Evolutionary conservation across 2,329 filamentous ascomycete genomes (phyloP), one percentile per base, ranked within the genome.

Genomic region (Tolypocladium cylindrosporum): DNA sequence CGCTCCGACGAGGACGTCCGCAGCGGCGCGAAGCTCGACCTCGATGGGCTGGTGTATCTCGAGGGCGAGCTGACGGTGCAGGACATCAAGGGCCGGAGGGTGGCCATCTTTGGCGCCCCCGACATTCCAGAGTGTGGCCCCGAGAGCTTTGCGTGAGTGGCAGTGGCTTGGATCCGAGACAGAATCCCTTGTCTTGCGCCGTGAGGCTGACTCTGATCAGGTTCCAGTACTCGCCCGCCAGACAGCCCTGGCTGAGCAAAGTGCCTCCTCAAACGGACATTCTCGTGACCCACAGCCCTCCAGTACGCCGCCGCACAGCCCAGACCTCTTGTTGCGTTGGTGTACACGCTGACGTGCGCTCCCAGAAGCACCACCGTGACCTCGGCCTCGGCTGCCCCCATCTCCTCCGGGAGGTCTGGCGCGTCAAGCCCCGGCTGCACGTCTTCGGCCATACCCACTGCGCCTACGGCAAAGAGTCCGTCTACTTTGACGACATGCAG

Each of bases 371-470:
- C 67, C 90, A 96, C 68, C 77, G 86, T 40, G 87, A 87, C 63
- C 79, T 85, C 55, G 84, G 79, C 3, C 74, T 91, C 51, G 91
- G 90, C 57, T 92, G 89, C 63, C 82, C 85, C 8, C 80, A 82
- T 58, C 79, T 96, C 7, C 78, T 93, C 7, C 73, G 78, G 16
- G 91, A 95, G 66, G 72, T 89, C 21, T 90, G 88, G 85, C 82
- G 88, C 41, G 84, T 91, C 13, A 85, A 83, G 61, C 91, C 91
- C 0, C 77, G 77, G 14, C 75, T 96, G 16, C 90, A 96, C 71
- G 81, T 96, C 54, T 96, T 94, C 69, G 91, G 91, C 1, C 91
- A 96, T 71, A 81, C 92, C 31, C 91, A 96, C 74, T 88, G 81
- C 67, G 89, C 84, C 10, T 82, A 88, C 52, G 91, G 91, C 19